These are phyloP conservation scores for Claviceps pusilla DNA, from an alignment of 2,329 filamentous ascomycete genomes.

Conservation along the genomic window DNA sequence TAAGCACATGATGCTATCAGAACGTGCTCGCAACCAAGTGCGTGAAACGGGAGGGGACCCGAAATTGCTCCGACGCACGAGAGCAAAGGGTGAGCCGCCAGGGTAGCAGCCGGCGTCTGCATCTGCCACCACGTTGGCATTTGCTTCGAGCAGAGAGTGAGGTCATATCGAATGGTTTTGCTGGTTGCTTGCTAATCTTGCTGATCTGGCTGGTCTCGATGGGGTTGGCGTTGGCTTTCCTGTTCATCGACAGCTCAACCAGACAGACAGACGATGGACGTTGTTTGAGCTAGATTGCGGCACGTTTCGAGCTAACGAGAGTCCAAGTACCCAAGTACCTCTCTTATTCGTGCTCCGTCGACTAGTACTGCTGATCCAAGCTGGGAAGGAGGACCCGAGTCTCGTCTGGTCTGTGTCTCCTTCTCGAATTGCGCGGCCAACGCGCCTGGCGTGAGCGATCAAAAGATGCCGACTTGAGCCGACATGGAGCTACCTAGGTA, in stretches of 20 bases:
- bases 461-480: not conserved
- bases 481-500: not conserved
- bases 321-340: no score
- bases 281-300: not conserved
- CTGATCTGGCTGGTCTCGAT: not conserved
- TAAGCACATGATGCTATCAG: not conserved
- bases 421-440: not conserved
- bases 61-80: constrained; percentile 1
- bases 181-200: not conserved
- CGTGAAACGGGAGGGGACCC: not conserved
- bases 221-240: not conserved
- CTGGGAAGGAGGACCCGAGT: not conserved
- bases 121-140: not conserved
- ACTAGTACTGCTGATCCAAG: not conserved
- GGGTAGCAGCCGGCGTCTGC: not conserved
- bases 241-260: not conserved
- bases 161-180: not conserved
- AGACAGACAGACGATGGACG: not conserved
- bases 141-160: not conserved
- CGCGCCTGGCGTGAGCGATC: not conserved
- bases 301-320: no score
- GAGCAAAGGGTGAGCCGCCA: not conserved
- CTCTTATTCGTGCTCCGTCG: not conserved
- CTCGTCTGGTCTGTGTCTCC: not conserved
- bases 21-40: not conserved